Evolutionary conservation across 2,329 filamentous ascomycete genomes (phyloP), one percentile per base, ranked within the genome.

Genomic region (Ceratocystis alfenasii): DNA sequence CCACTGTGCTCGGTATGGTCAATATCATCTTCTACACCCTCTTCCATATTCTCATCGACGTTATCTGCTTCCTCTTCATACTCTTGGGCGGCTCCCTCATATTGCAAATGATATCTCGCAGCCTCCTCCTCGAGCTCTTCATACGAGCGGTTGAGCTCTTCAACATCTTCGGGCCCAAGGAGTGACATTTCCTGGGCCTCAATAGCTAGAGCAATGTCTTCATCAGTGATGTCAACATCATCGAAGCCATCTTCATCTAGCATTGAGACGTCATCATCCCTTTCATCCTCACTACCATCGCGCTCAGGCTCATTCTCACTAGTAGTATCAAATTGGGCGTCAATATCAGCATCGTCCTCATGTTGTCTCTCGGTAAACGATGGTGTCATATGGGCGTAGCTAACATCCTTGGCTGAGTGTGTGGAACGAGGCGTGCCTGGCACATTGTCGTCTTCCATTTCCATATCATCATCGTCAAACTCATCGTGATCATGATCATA

Each of bases 111-210:
- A 22, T 57, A 28, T 12, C 44, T 44, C 17, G 65, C 66, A 33
- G 59, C 64, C 68, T 69, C 67, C 66, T 68, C 68, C 62, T 67
- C 66, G 15, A 65, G 57, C 15, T 64, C 63, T 20, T 65, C 48
- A 44, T 68, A 68, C 1, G 66, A 68, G 15, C 66, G 59, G 36
- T 69, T 69, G 60, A 73, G 69, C 8, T 77, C 74, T 1, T 79
- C 74, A 1, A 76, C 68, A 22, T 75, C 71, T 28, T 75, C 74
- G 4, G 76, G 74, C 63, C 81, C 80, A 72, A 83, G 73, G 10
- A 83, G 71, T 1, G 83, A 85, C 79, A 85, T 81, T 69, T 83
- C 81, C 65, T 85, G 76, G 2, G 83, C 83, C 71, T 86, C 83
- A 2, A 79, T 75, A 3, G 80, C 81, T 62, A 86, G 75, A 17